phyloP scores from a whole-genome alignment of 192 early-diverging fungal species.

The Coemansia sp. region DNA sequence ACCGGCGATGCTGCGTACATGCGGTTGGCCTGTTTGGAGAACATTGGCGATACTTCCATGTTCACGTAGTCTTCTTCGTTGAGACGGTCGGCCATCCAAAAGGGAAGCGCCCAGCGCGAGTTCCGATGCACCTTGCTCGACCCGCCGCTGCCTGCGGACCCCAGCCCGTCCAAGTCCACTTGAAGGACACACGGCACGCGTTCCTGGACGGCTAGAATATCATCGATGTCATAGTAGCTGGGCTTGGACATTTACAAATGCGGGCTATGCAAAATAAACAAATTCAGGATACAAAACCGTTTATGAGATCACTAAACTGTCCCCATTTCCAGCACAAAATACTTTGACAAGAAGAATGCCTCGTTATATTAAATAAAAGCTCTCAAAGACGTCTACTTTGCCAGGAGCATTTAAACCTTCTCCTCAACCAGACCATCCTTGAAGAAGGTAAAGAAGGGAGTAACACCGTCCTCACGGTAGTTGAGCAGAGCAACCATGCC shows the following conservation, averaged over 20 bases:
- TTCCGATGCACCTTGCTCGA: slow-evolving; percentile 51
- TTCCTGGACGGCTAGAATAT: slow-evolving; percentile 50
- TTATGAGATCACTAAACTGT: too few relatives aligned
- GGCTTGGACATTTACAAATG: slow-evolving; percentile 27
- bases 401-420: slow-evolving; percentile 60
- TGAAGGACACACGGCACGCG: slow-evolving; percentile 51
- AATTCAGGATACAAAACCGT: slow-evolving; percentile 5
- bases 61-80: slow-evolving; percentile 51
- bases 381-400: neutral
- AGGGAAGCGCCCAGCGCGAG: slow-evolving; percentile 49
- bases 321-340: too few relatives aligned
- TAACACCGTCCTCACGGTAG: slow-evolving; percentile 92
- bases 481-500: slow-evolving; percentile 86
- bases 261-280: neutral
- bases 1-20: slow-evolving; percentile 54
- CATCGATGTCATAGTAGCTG: slow-evolving; percentile 53
- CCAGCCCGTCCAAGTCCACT: slow-evolving; percentile 52
- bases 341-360: neutral
- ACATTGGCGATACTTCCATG: slow-evolving; percentile 48
- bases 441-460: slow-evolving; percentile 90
- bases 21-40: slow-evolving; percentile 49
- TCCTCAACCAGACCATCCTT: slow-evolving; percentile 75
- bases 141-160: slow-evolving; percentile 40
- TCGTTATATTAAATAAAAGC: neutral
- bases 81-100: slow-evolving; percentile 55